These are phyloP conservation scores for Nicotiana rustica DNA, from an alignment of 305 asterid species.

Conservation along the genomic window DNA sequence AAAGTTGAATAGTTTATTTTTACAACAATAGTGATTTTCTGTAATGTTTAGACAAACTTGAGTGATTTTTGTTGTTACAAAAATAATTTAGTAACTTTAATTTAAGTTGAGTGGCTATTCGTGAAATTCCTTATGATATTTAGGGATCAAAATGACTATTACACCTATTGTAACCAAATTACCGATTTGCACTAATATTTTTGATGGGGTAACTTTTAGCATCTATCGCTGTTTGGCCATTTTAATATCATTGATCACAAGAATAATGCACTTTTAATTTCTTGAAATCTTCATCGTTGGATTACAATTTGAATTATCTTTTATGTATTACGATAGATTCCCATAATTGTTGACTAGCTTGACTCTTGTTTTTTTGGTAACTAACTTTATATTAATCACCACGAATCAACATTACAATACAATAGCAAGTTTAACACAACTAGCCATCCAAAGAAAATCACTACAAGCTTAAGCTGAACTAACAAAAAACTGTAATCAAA, in stretches of 20 bases:
- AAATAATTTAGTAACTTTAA: too few relatives aligned
- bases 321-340: neutral
- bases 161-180: neutral
- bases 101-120: too few relatives aligned
- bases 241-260: neutral
- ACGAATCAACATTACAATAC: too few relatives aligned
- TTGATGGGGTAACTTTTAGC: neutral
- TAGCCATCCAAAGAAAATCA: too few relatives aligned
- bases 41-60: too few relatives aligned
- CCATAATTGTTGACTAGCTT: neutral
- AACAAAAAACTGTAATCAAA: too few relatives aligned
- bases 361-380: neutral
- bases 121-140: neutral
- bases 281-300: neutral
- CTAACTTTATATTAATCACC: too few relatives aligned
- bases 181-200: neutral
- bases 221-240: neutral
- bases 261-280: neutral
- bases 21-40: too few relatives aligned
- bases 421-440: too few relatives aligned
- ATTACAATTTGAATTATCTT: neutral
- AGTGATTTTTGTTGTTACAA: too few relatives aligned
- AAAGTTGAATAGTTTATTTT: too few relatives aligned
- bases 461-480: too few relatives aligned
- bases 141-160: neutral